These are phyloP conservation scores for Apiospora marii DNA, from an alignment of 2,329 filamentous ascomycete species.

Conservation along the genomic window DNA sequence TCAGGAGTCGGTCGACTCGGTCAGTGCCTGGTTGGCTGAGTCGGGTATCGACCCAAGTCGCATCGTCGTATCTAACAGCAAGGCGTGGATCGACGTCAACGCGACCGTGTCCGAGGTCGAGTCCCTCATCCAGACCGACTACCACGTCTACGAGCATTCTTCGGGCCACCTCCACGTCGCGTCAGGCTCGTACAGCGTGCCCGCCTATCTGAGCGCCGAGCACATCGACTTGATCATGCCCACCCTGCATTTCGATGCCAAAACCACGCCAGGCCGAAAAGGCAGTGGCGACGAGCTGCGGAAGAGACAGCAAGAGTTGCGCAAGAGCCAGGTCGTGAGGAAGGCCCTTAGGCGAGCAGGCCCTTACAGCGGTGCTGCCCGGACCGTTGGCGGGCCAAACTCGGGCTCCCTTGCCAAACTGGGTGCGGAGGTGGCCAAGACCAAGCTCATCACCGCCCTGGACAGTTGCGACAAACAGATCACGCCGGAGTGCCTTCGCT, in stretches of 20 bases:
- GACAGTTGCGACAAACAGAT: constrained; percentile 60
- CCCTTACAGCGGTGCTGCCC: neutral
- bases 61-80: neutral
- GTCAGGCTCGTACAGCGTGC: constrained; percentile 20
- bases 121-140: constrained; percentile 25
- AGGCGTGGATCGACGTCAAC: constrained; percentile 21
- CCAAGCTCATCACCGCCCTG: constrained; percentile 32
- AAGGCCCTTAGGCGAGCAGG: constrained; percentile 25
- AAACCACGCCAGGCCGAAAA: neutral
- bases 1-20: constrained; percentile 22
- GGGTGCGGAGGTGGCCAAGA: constrained; percentile 35
- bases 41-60: constrained; percentile 22
- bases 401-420: neutral
- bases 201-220: constrained; percentile 32
- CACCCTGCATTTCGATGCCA: constrained; percentile 49
- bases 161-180: constrained; percentile 29
- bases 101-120: constrained; percentile 25
- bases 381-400: neutral
- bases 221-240: constrained; percentile 60
- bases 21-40: constrained; percentile 24
- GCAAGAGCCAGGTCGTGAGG: too few species aligned
- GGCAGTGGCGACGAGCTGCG: neutral
- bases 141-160: constrained; percentile 25
- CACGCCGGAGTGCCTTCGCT: constrained; percentile 46
- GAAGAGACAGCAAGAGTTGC: neutral